Conservation (phyloP, 208 protist genomes). For the Wallacemonas sp. region DNA sequence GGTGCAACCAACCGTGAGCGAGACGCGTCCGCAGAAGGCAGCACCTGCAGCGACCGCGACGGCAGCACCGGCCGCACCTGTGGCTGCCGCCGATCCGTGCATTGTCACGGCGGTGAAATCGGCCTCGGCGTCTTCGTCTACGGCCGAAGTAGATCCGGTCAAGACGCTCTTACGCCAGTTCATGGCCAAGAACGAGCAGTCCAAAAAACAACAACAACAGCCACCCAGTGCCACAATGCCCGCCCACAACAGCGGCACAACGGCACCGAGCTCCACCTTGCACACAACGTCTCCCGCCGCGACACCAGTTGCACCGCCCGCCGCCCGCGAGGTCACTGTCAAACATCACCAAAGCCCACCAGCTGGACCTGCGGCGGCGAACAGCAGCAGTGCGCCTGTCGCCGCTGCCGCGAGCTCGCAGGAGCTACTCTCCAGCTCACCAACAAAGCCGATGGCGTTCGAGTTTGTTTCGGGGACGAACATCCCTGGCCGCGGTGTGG, state of each 20-base stretch:
- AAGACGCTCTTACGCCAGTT: slow-evolving; percentile 8
- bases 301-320: not conserved
- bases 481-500: slow-evolving; percentile 51
- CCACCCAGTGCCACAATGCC: not conserved
- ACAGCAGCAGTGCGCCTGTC: not conserved
- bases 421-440: not conserved
- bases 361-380: not conserved
- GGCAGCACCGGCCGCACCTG: not conserved
- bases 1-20: slow-evolving; percentile 14
- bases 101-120: slow-evolving; percentile 10
- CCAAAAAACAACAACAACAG: not conserved
- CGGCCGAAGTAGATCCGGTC: slow-evolving; percentile 2
- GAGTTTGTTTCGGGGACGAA: slow-evolving; percentile 76
- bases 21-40: slow-evolving; percentile 19
- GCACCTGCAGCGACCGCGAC: not conserved
- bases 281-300: not conserved
- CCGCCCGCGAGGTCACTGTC: not conserved
- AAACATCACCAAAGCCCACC: not conserved
- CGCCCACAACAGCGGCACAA: not conserved
- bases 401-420: slow-evolving; percentile 7
- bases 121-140: not conserved
- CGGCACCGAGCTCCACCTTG: too few relatives aligned
- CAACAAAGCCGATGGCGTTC: slow-evolving; percentile 22
- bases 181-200: slow-evolving; percentile 16
- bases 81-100: not conserved